These are phyloP conservation scores for Eimeria brunetti DNA, from an alignment of 169 alveolate species.

Conservation along the genomic window DNA sequence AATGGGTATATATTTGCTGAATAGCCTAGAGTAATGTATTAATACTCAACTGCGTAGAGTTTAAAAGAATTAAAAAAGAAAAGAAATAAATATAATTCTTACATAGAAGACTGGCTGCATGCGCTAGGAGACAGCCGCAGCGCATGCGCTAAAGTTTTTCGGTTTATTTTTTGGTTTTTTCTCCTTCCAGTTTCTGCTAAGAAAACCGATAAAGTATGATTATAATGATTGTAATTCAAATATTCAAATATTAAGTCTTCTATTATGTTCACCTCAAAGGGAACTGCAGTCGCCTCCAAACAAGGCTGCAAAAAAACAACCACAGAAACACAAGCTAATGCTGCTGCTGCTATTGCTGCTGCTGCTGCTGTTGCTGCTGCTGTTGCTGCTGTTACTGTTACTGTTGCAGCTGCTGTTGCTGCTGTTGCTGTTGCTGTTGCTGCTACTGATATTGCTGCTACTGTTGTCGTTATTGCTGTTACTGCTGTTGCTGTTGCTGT, in stretches of 20 bases:
- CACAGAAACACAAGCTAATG: not conserved
- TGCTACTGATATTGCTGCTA: too few relatives aligned
- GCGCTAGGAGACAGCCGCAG: not conserved
- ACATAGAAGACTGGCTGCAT: too few relatives aligned
- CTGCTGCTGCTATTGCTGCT: not conserved
- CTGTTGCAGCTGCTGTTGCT: too few relatives aligned
- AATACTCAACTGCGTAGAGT: too few relatives aligned
- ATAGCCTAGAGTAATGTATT: too few relatives aligned
- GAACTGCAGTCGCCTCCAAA: not conserved
- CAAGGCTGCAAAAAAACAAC: not conserved
- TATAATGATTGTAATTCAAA: conserved; percentile 42
- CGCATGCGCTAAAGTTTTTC: not conserved
- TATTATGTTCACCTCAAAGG: not conserved
- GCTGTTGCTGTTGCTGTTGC: too few relatives aligned
- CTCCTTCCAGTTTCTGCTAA: conserved; percentile 44
- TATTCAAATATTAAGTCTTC: conserved; percentile 41
- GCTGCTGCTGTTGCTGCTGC: not conserved
- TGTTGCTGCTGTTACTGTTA: too few relatives aligned
- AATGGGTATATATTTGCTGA: too few relatives aligned
- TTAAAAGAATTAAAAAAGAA: too few relatives aligned
- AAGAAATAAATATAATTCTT: not conserved
- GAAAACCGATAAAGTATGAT: conserved; percentile 56
- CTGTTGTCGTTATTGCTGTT: too few relatives aligned
- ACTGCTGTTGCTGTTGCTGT: too few relatives aligned
- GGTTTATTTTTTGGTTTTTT: not conserved